These are phyloP conservation scores for Rhynchospora breviuscula DNA, from an alignment of 176 grass and related monocot species.

Conservation along the genomic window DNA sequence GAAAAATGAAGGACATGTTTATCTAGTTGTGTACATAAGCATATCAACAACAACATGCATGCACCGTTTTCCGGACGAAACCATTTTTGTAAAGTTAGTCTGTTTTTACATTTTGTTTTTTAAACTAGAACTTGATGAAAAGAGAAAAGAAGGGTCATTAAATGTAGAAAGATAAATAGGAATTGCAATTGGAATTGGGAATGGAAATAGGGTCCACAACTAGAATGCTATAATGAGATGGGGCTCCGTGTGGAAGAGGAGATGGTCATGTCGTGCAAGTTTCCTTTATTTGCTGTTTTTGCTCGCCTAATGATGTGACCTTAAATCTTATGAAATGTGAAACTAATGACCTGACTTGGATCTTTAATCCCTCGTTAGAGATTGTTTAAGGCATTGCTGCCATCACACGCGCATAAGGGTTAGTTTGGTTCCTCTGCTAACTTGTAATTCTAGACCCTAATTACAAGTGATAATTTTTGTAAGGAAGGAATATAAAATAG, in stretches of 20 bases:
- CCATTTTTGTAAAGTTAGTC: neutral
- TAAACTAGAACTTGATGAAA: neutral
- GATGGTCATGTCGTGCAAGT: slow-evolving; percentile 24
- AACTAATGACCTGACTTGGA: neutral
- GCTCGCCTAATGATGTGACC: slow-evolving; percentile 14
- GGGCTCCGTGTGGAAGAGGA: neutral
- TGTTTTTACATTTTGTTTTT: neutral
- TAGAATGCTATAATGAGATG: neutral
- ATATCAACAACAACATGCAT: too few relatives aligned
- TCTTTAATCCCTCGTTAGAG: neutral
- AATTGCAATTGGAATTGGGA: neutral
- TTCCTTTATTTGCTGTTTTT: slow-evolving; percentile 14
- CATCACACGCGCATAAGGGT: neutral
- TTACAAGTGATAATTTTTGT: too few relatives aligned
- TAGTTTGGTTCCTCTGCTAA: too few relatives aligned
- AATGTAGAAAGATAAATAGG: neutral
- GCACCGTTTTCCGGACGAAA: neutral
- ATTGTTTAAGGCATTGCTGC: neutral
- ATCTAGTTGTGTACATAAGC: too few relatives aligned
- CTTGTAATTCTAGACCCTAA: too few relatives aligned
- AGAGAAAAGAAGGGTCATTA: neutral
- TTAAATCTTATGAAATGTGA: slow-evolving; percentile 1
- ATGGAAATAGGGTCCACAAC: neutral
- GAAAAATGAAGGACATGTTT: too few relatives aligned
- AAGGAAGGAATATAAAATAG: too few relatives aligned